Base-by-base conservation (phyloP, 177 flowering plant genomes). In the Vitis hybrid region DNA sequence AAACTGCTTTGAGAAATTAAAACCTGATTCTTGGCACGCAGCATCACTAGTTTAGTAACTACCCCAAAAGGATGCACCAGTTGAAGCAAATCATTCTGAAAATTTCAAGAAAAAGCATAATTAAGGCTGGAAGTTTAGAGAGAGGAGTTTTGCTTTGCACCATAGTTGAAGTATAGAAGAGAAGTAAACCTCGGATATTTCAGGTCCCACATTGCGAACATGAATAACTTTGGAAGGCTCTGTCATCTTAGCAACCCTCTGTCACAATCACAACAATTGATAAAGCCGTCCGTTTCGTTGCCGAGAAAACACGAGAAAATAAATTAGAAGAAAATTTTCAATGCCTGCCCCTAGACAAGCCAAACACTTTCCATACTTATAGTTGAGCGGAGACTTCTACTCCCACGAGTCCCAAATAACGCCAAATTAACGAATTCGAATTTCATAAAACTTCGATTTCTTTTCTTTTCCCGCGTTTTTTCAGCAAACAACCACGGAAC, bases 1-100 rank as follows among this genome's bases (percentile, higher is more conserved):
- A 56, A 18, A 56, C 17, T n/a, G 57, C 9, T 19, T 22, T 15
- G 12, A 49, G 17, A 50, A 33, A 51, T 19, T 15, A 66, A 31
- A 17, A 86, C 92, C 92, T 88, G 92, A 64, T 86, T 88, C 71
- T 88, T 88, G 28, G 92, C 90, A 3, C 92, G 84, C 59, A 88
- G 76, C 91, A 88, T 88, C 50, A 88, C 91, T 63, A 82, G 86
- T 69, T 86, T 85, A 47, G 83, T 73, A 59, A 84, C 79, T 38
- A 71, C 82, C 17, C 91, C 91, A 81, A 84, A 86, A 20, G 91
- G 88, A 67, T 86, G 91, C 72, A 87, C 80, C 59, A 88, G 67
- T 77, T 82, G 83, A 73, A 82, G 80, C 71, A 87, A 73, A 75
- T 88, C 91, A 79, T 78, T 78, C 89, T 86, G 74, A 44, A 59